A percentile compares a stretch with the other conserved stretches of the same genome.
Evolutionary conservation across 108 stramenopile species (phyloP).

Genomic region (Cyclotella distinguenda): DNA sequence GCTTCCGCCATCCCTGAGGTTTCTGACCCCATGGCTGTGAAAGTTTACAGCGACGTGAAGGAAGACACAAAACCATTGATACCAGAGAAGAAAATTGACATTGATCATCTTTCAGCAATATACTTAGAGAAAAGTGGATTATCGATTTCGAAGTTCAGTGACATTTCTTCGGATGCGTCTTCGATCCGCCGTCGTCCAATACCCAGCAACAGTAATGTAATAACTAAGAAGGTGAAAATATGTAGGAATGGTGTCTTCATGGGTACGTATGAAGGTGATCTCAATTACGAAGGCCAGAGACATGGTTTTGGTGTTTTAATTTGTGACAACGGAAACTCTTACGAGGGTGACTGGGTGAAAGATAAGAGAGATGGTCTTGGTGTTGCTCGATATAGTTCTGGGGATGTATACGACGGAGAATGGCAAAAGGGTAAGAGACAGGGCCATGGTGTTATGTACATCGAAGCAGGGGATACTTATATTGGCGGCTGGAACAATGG

Average conservation of each 20-base stretch:
- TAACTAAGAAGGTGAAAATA: constrained; percentile 47
- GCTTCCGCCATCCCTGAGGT: too few species aligned
- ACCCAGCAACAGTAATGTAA: constrained; percentile 2
- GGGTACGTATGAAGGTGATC: constrained; percentile 54
- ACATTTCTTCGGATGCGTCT: constrained; percentile 34
- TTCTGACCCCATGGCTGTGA: neutral
- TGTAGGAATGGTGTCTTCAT: constrained; percentile 52
- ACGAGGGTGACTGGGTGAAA: constrained; percentile 53
- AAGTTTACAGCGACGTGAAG: constrained; percentile 6
- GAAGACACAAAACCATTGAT: constrained; percentile 1
- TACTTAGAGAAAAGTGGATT: constrained; percentile 46
- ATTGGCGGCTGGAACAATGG: constrained; percentile 49
- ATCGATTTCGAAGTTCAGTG: constrained; percentile 39
- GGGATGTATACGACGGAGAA: constrained; percentile 51
- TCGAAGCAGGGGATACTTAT: constrained; percentile 49
- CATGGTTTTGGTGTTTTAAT: constrained; percentile 46
- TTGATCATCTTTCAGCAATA: constrained; percentile 42
- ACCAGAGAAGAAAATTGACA: constrained; percentile 19
- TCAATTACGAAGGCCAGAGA: constrained; percentile 41
- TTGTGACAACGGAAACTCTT: constrained; percentile 51
- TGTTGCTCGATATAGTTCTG: constrained; percentile 46
- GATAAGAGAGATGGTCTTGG: constrained; percentile 53
- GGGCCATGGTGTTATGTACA: constrained; percentile 51
- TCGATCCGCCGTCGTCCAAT: constrained; percentile 20
- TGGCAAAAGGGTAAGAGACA: constrained; percentile 42